A percentile compares a stretch with the other conserved stretches of the same genome.
Conservation (phyloP, 1,284 basidiomycete species). For the Ceratobasidium sp. region DNA sequence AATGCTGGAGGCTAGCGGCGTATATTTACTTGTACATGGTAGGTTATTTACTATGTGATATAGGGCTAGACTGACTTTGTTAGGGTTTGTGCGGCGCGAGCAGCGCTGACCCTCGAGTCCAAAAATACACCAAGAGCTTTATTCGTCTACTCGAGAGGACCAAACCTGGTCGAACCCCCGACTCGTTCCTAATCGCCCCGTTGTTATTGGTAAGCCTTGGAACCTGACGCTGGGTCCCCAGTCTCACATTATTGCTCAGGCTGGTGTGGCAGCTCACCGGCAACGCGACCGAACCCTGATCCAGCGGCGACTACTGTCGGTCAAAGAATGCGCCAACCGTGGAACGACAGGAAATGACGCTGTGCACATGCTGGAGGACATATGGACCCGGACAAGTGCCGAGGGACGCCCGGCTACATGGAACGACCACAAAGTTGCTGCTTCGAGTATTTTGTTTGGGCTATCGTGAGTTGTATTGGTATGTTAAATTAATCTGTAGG, state of each 20-base stretch:
- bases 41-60: background rate
- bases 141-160: constrained; percentile 20
- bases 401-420: constrained; percentile 10
- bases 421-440: too few species aligned
- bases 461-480: too few species aligned
- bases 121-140: constrained; percentile 13
- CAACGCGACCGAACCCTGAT: constrained; percentile 4
- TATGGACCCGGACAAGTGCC: constrained; percentile 1
- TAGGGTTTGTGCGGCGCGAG: constrained; percentile 19
- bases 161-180: constrained; percentile 30
- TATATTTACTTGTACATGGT: constrained; percentile 27
- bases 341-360: constrained; percentile 1
- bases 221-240: background rate
- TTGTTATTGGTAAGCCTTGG: constrained; percentile 14
- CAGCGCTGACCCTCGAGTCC: constrained; percentile 2
- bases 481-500: too few species aligned
- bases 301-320: background rate
- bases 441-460: too few species aligned
- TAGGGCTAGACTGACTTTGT: background rate
- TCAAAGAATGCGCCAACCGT: constrained; percentile 15
- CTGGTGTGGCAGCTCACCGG: constrained; percentile 7
- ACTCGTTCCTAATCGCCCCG: constrained; percentile 9
- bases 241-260: background rate
- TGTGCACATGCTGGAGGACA: background rate
- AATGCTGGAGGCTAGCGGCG: constrained; percentile 16